Evolutionary conservation across 2,329 filamentous ascomycete genomes (phyloP), one percentile per base, ranked within the genome.

Genomic region (Clonostachys rosea): DNA sequence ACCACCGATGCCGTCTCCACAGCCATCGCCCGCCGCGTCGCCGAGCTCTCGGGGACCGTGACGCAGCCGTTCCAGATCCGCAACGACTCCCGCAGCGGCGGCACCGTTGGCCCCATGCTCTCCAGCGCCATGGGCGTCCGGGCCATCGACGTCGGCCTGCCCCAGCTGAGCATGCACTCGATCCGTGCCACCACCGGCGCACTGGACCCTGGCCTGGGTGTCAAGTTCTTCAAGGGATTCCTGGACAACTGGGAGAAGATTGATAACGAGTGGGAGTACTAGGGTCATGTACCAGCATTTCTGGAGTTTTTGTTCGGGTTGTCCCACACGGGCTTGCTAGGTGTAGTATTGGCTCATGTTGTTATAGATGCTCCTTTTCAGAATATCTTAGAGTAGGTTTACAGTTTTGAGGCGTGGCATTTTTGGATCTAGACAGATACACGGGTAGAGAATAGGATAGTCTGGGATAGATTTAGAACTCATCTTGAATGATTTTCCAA

Each of bases 41-140:
- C 90, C 8, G 84, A 91, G 55, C 83, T 88, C 49, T 79, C 76
- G 51, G 89, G 75, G 44, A 82, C 81, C 48, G 81, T 78, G 43
- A 76, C 95, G 46, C 94, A 97, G 68, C 74, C 87, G 6, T 97
- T 97, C 76, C 91, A 95, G 76, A 97, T 97, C 63, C 76, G 94
- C 48, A 99, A 97, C 63, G 94, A 97, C 67, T 86, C 80, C 10
- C 76, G 92, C 47, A 89, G 84, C 59, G 94, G 94, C 33, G 94
- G 94, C 14, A 99, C 94, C 0, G 91, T 97, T n/a, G 94, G 94
- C 0, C 94, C 94, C 1, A 91, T 91, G 80, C 76, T 96, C 35
- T 90, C 84, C 55, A 83, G 85, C 30, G 81, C 79, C 30, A 87
- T 94, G 67, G 92, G 92, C 33, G 84, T 95, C 49, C 74, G 89